Evolutionary conservation across 1,284 basidiomycete species (phyloP).

Genomic region (Ustilago esculenta): DNA sequence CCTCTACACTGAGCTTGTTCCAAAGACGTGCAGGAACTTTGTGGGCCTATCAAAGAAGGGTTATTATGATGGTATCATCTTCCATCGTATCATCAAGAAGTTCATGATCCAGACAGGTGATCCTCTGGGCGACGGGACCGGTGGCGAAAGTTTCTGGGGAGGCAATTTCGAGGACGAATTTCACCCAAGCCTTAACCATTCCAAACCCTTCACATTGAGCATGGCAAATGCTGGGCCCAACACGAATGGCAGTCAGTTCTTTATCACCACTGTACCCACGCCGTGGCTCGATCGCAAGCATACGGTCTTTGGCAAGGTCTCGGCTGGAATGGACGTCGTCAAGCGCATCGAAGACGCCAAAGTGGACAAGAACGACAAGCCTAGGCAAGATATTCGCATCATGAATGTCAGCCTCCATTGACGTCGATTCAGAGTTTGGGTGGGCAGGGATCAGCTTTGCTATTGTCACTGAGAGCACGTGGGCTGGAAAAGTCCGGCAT

Average conservation of each 20-base stretch:
- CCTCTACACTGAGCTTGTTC: conserved; percentile 88
- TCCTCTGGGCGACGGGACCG: conserved; percentile 94
- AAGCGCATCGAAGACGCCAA: conserved; percentile 83
- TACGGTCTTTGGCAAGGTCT: conserved; percentile 72
- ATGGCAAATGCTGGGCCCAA: conserved; percentile 97
- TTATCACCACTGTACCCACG: conserved; percentile 94
- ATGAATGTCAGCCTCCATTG: conserved; percentile 42
- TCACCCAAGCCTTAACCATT: conserved; percentile 82
- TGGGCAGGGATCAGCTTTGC: neutral
- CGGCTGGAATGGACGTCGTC: conserved; percentile 71
- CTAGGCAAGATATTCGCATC: conserved; percentile 48
- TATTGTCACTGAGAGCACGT: too few relatives aligned
- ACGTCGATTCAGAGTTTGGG: neutral
- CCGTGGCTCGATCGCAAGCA: conserved; percentile 82
- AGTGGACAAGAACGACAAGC: conserved; percentile 68
- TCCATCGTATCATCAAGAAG: conserved; percentile 97
- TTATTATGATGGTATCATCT: conserved; percentile 92
- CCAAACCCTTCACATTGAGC: conserved; percentile 93
- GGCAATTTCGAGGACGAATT: conserved; percentile 91
- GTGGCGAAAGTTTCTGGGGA: conserved; percentile 93
- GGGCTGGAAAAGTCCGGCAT: too few relatives aligned
- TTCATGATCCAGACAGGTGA: conserved; percentile 99
- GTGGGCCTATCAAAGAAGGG: conserved; percentile 89
- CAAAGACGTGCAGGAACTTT: conserved; percentile 97
- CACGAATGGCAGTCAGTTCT: conserved; percentile 97